Base-by-base conservation (phyloP, 305 asterid genomes). In the Withania somnifera region DNA sequence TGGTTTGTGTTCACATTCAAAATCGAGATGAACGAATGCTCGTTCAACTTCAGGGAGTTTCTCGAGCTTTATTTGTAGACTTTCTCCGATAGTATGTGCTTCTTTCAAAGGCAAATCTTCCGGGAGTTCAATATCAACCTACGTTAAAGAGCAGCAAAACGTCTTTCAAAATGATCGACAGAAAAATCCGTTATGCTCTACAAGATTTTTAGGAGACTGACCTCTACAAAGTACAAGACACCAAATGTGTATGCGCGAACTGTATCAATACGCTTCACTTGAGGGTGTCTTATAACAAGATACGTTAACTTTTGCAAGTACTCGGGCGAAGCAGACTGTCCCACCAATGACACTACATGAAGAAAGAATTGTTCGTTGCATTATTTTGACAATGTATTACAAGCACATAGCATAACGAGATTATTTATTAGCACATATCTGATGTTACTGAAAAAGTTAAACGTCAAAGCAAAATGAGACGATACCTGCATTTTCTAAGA, bases 191-290 rank as follows among this genome's bases (percentile, higher is more conserved):
- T 20, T 26, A 20, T 0, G 57, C 34, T 34, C 15, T 0, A 10
- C 61, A 4, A 79, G 63, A 80, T 6, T 28, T 63, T 56, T 0
- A 5, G 10, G 4, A 42, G 54, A 86, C 97, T 87, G 30, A 93
- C 97, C 98, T 93, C 98, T 2, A 93, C 98, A 34, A 93, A 93
- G 82, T 93, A 92, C 80, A 93, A 58, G 10, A 87, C 93, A 5
- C 98, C 98, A 86, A 93, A 93, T n/a, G 98, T 93, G 88, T 93
- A 93, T 30, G 98, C 98, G 6, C 97, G 95, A 51, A 93, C 91
- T 11, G 98, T 93, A 84, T 93, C 98, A 22, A 93, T 54, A 4
- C 95, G 98, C 86, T 92, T 90, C 79, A 92, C 86, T 73, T 85
- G 82, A 52, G 98, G 98, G 85, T 93, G 97, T 83, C 94, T 87